A percentile compares a stretch with the other conserved stretches of the same genome.
These are phyloP conservation scores for Phaffia australis DNA, from an alignment of 768 basidiomycete species.

Conservation along the genomic window DNA sequence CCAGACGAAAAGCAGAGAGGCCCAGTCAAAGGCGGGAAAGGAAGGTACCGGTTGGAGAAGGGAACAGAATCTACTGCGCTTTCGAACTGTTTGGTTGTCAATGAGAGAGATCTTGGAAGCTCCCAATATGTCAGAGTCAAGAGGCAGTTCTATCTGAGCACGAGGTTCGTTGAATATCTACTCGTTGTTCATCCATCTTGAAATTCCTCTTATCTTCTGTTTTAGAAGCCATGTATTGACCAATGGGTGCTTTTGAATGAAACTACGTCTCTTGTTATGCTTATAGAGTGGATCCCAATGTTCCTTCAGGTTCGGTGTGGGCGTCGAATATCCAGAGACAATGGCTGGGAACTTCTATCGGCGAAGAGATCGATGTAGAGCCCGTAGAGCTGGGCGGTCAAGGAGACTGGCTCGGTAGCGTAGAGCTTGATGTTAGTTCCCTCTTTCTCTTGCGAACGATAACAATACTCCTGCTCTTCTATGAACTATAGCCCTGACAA, in stretches of 20 bases:
- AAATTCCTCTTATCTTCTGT: not conserved
- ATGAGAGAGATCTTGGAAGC: constrained; percentile 9
- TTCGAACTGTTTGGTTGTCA: constrained; percentile 22
- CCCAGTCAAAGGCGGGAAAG: no score
- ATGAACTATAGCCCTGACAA: not conserved
- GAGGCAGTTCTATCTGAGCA: constrained; percentile 17
- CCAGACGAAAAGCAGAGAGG: no score
- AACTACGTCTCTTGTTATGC: no score
- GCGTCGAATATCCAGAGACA: constrained; percentile 66
- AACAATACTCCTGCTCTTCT: not conserved
- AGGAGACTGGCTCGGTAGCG: constrained; percentile 55
- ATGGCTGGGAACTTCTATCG: constrained; percentile 80
- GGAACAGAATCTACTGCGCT: constrained; percentile 21
- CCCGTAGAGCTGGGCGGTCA: constrained; percentile 45
- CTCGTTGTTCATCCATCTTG: not conserved
- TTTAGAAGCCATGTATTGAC: no score
- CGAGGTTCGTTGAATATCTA: constrained; percentile 9
- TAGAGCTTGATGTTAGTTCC: constrained; percentile 57
- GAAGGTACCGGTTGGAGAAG: constrained; percentile 23
- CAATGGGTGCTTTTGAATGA: no score
- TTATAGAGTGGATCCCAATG: constrained; percentile 38
- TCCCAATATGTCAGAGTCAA: constrained; percentile 22
- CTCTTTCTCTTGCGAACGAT: not conserved
- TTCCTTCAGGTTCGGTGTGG: constrained; percentile 62
- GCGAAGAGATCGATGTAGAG: constrained; percentile 65